A percentile compares a stretch with the other conserved stretches of the same genome.
These are phyloP conservation scores for Mycena floridula DNA, from an alignment of 768 basidiomycete species.

Conservation along the genomic window DNA sequence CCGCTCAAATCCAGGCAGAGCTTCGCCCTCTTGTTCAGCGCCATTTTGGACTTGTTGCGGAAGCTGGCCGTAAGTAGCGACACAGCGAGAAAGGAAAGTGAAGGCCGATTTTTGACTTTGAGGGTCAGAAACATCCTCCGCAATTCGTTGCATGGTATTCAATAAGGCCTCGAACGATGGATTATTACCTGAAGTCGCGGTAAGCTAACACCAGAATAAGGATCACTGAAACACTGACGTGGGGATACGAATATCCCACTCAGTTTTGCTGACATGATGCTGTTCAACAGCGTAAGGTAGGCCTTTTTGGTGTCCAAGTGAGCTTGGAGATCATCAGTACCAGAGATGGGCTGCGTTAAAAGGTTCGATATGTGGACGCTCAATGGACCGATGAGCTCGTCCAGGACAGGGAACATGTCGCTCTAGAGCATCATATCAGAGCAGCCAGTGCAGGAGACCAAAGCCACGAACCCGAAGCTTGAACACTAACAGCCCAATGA, in stretches of 20 bases:
- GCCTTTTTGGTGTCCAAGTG: conserved; percentile 83
- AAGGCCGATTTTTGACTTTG: conserved; percentile 75
- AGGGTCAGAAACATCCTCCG: conserved; percentile 73
- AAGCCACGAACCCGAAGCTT: conserved; percentile 66
- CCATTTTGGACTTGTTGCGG: conserved; percentile 29
- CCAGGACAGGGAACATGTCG: conserved; percentile 83
- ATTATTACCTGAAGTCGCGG: conserved; percentile 46
- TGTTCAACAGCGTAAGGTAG: conserved; percentile 78
- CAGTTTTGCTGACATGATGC: conserved; percentile 74
- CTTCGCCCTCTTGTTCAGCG: conserved; percentile 13
- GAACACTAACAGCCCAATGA: conserved; percentile 87
- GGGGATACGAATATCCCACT: conserved; percentile 83
- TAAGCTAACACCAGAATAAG: neutral
- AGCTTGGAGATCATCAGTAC: conserved; percentile 80
- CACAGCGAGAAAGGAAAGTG: conserved; percentile 65
- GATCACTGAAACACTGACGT: conserved; percentile 41
- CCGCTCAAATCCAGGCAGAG: conserved; percentile 83
- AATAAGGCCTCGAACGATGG: conserved; percentile 67
- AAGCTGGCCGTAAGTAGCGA: conserved; percentile 63
- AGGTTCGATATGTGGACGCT: conserved; percentile 74
- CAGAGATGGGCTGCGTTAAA: conserved; percentile 73
- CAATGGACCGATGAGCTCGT: conserved; percentile 85
- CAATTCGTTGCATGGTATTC: conserved; percentile 63
- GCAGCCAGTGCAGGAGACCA: neutral
- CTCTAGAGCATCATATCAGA: conserved; percentile 36